These are phyloP conservation scores for Trichoderma brevicompactum DNA, from an alignment of 2,329 filamentous ascomycete species.

Conservation along the genomic window DNA sequence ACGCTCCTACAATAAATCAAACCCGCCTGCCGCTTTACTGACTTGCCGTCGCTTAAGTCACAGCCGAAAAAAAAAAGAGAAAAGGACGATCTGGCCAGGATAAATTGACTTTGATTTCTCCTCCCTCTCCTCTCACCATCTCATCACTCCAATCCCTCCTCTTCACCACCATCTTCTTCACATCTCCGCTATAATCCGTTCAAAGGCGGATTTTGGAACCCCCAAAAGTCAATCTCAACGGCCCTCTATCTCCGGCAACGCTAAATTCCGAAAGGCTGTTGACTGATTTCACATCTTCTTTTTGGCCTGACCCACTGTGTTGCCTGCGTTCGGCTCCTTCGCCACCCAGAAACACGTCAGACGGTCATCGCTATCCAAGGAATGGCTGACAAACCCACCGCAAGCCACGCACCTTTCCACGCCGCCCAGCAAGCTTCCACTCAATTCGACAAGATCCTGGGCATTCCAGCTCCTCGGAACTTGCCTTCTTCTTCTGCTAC, in stretches of 20 bases:
- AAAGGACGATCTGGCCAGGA: too few relatives aligned
- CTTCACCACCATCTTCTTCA: not conserved
- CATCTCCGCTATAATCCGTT: not conserved
- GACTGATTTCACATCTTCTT: constrained; percentile 19
- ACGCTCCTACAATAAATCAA: constrained; percentile 8
- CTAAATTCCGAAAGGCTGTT: constrained; percentile 28
- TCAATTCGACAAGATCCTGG: constrained; percentile 39
- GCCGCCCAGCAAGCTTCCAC: constrained; percentile 38
- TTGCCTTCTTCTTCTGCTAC: constrained; percentile 31
- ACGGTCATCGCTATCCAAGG: constrained; percentile 33
- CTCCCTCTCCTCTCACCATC: not conserved
- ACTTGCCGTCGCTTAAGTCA: constrained; percentile 7
- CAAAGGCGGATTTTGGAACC: not conserved
- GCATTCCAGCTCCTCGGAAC: constrained; percentile 28
- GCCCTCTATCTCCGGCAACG: constrained; percentile 20
- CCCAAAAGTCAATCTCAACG: not conserved
- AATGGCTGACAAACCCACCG: constrained; percentile 46
- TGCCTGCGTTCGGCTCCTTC: constrained; percentile 29
- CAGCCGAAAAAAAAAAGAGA: not conserved
- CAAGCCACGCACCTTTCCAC: constrained; percentile 30
- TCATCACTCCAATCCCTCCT: not conserved
- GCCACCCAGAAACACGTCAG: constrained; percentile 29
- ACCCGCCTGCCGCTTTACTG: constrained; percentile 10
- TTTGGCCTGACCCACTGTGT: constrained; percentile 12
- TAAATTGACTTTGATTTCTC: not conserved